phyloP scores from a whole-genome alignment of 495 filamentous ascomycete species.

The Penicillium argentinense region DNA sequence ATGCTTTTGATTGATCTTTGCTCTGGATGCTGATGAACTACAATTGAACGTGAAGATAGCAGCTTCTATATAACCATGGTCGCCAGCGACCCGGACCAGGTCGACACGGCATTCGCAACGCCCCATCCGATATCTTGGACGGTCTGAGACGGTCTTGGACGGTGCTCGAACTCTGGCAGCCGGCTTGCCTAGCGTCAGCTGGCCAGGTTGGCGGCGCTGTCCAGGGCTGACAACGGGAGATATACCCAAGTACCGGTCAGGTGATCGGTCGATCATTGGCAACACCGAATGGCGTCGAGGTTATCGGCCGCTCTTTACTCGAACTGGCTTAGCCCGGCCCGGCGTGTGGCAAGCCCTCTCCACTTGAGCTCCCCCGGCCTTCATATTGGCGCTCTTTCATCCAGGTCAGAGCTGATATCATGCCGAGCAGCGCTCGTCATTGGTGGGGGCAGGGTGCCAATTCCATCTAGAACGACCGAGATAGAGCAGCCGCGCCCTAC shows the following conservation, averaged over 20 bases:
- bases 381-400: too few relatives aligned
- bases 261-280: conserved; percentile 21
- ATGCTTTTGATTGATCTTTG: conserved; percentile 1
- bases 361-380: too few relatives aligned
- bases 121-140: neutral
- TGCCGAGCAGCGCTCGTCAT: neutral
- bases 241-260: conserved; percentile 26
- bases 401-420: neutral
- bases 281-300: conserved; percentile 22
- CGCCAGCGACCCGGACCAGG: neutral
- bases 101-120: neutral
- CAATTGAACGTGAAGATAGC: neutral
- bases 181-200: conserved; percentile 9
- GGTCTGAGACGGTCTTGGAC: too few relatives aligned
- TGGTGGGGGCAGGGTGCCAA: neutral
- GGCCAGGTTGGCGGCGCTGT: conserved; percentile 6
- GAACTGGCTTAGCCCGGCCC: neutral
- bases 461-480: conserved; percentile 9
- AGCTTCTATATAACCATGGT: conserved; percentile 1
- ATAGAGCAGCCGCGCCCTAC: conserved; percentile 6
- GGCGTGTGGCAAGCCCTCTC: neutral
- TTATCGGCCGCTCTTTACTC: conserved; percentile 7
- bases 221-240: conserved; percentile 9
- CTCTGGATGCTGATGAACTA: conserved; percentile 2
- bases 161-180: neutral